These are phyloP conservation scores for Rutstroemia sp. DNA, from an alignment of 2,329 filamentous ascomycete genomes.

Conservation along the genomic window DNA sequence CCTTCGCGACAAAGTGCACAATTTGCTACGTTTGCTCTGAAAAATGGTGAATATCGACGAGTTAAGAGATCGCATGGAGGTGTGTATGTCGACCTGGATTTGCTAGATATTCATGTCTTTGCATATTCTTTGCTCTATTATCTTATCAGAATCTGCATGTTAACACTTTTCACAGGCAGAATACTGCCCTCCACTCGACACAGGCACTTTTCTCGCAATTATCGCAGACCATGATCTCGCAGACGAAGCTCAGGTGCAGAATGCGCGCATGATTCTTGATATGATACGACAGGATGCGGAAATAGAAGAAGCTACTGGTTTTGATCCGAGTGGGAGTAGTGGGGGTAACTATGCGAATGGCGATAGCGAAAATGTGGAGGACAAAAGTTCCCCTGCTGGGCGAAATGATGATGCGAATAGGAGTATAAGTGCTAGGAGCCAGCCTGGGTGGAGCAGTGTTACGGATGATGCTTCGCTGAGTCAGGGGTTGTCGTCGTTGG, in stretches of 20 bases:
- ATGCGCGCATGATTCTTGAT: conserved; percentile 55
- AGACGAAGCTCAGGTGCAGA: conserved; percentile 41
- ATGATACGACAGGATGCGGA: conserved; percentile 55
- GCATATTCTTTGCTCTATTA: not conserved
- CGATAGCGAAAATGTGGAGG: not conserved
- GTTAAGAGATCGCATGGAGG: conserved; percentile 4
- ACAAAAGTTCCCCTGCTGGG: conserved; percentile 1
- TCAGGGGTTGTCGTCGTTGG: conserved; percentile 19
- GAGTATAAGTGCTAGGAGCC: conserved; percentile 20
- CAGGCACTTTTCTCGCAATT: conserved; percentile 64
- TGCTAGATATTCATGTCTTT: not conserved
- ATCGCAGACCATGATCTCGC: conserved; percentile 63
- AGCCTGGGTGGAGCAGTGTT: conserved; percentile 20
- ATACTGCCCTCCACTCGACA: conserved; percentile 10
- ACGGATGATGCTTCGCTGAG: conserved; percentile 27
- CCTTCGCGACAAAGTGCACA: no score
- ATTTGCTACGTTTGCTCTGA: not conserved
- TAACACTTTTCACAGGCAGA: not conserved
- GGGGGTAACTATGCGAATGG: conserved; percentile 27
- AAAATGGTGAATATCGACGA: conserved; percentile 5
- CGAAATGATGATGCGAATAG: conserved; percentile 13
- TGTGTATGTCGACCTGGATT: not conserved
- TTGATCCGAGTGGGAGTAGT: conserved; percentile 69
- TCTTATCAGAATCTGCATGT: no score
- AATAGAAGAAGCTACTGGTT: conserved; percentile 64